These are phyloP conservation scores for Raphanus raphanistrum DNA, from an alignment of 345 rosid species.

Conservation along the genomic window DNA sequence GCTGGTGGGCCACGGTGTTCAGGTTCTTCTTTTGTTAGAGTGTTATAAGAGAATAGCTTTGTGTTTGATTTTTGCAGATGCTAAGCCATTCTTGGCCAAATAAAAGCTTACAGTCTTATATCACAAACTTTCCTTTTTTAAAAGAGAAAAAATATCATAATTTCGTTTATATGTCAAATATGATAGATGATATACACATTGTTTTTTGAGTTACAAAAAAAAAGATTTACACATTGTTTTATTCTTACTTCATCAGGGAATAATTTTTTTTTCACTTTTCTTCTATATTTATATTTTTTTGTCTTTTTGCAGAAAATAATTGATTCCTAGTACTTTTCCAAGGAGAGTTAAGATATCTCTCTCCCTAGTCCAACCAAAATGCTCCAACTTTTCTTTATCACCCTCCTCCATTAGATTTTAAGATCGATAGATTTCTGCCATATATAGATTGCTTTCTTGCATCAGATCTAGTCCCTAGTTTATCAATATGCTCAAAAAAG, in stretches of 20 bases:
- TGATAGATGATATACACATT: background rate
- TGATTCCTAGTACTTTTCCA: conserved; percentile 45
- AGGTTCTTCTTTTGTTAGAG: conserved; percentile 38
- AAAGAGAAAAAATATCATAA: background rate
- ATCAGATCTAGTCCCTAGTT: conserved; percentile 38
- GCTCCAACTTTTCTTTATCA: conserved; percentile 33
- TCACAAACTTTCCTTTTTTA: conserved; percentile 22
- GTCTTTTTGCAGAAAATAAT: background rate
- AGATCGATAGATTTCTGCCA: conserved; percentile 5
- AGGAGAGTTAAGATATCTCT: conserved; percentile 23
- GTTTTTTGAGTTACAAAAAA: no score
- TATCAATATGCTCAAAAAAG: conserved; percentile 27
- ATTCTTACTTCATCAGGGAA: conserved; percentile 25
- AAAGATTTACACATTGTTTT: conserved; percentile 15
- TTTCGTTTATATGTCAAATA: background rate
- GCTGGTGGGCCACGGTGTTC: conserved; percentile 37
- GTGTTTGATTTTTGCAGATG: conserved; percentile 28
- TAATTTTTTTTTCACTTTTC: background rate
- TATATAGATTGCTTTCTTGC: conserved; percentile 18
- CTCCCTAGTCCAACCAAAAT: conserved; percentile 35
- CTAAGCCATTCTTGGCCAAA: conserved; percentile 43
- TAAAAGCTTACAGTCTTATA: conserved; percentile 29
- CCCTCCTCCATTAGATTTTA: conserved; percentile 34
- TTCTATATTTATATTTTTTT: background rate
- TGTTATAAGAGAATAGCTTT: conserved; percentile 31